phyloP scores from a whole-genome alignment of 345 rosid species.

The Syzygium grande region DNA sequence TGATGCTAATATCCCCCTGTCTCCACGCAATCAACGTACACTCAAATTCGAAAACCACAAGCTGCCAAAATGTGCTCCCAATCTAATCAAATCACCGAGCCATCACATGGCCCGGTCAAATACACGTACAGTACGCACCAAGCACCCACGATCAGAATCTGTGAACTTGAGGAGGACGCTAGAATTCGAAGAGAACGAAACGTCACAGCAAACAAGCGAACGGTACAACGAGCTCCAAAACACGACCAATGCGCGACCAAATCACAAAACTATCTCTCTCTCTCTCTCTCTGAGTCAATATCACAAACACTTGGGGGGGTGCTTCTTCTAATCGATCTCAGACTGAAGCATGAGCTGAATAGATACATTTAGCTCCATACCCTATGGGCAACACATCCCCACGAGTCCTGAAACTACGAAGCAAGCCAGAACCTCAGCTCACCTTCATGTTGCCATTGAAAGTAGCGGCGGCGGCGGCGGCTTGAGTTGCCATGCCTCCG shows the following conservation, averaged over 20 bases:
- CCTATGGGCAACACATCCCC: background rate
- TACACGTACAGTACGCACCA: background rate
- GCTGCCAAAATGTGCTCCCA: background rate
- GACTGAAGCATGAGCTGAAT: background rate
- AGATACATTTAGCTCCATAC: background rate
- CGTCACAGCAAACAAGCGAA: background rate
- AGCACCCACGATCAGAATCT: background rate
- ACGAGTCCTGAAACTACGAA: background rate
- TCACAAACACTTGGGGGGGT: constrained; percentile 20
- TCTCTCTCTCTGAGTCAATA: constrained; percentile 1
- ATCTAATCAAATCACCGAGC: background rate
- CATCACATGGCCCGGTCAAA: background rate
- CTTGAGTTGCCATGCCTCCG: constrained; percentile 42
- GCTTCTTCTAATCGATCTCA: background rate
- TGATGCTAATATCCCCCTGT: background rate
- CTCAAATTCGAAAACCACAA: background rate
- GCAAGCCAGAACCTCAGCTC: background rate
- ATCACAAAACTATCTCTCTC: background rate
- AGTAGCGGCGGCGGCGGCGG: constrained; percentile 26
- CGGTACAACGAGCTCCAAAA: background rate
- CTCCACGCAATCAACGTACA: background rate
- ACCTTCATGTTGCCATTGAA: constrained; percentile 55
- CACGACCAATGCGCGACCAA: background rate
- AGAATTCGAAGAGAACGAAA: background rate
- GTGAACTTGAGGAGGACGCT: background rate